Evolutionary conservation across 495 filamentous ascomycete genomes (phyloP).

Genomic region (Annulohypoxylon stygium): DNA sequence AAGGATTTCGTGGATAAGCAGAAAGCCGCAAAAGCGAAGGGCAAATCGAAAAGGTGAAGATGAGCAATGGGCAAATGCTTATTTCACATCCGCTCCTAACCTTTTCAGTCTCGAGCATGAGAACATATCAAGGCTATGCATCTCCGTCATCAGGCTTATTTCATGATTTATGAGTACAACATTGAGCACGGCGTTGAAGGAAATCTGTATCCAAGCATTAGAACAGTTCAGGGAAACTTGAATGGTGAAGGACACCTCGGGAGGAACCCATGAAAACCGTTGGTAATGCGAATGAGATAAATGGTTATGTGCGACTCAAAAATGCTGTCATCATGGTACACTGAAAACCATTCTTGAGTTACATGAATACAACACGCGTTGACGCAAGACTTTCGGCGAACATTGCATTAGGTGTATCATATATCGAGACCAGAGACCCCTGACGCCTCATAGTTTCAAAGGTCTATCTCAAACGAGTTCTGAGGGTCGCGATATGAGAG

Average conservation of each 20-base stretch:
- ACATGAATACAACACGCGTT: neutral
- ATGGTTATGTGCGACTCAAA: neutral
- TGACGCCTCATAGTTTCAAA: too few relatives aligned
- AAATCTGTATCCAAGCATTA: neutral
- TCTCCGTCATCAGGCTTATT: neutral
- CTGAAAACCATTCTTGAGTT: neutral
- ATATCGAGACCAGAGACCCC: neutral
- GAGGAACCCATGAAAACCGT: neutral
- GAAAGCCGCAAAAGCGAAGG: constrained; percentile 58
- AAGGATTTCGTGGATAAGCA: constrained; percentile 74
- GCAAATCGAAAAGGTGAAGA: constrained; percentile 51
- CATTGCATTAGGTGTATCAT: neutral
- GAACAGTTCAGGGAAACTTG: neutral
- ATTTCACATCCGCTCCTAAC: neutral
- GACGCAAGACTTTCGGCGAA: neutral
- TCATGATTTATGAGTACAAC: neutral
- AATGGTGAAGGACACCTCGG: neutral
- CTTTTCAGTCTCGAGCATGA: neutral
- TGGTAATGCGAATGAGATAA: neutral
- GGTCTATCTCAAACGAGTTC: too few relatives aligned
- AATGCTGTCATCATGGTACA: neutral
- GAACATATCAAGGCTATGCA: neutral
- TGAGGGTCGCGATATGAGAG: too few relatives aligned
- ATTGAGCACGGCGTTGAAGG: neutral
- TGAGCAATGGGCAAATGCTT: neutral